These are phyloP conservation scores for Pyrenophora teres DNA, from an alignment of 2,329 filamentous ascomycete species.

Conservation along the genomic window DNA sequence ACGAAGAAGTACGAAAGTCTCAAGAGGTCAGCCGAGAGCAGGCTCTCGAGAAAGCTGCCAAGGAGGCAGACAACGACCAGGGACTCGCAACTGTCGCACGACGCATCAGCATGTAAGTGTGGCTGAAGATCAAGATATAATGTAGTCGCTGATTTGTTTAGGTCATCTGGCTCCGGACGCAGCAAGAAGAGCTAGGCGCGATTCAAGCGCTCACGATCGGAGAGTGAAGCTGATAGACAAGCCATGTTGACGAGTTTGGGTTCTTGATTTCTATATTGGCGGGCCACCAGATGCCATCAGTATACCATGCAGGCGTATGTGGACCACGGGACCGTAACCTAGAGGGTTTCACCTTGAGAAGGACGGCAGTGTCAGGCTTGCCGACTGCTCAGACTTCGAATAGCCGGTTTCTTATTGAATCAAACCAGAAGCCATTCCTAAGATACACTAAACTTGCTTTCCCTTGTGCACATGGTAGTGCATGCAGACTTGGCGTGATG, in stretches of 20 bases:
- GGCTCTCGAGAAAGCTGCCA: conserved; percentile 82
- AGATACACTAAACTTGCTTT: background rate
- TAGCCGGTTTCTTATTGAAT: conserved; percentile 30
- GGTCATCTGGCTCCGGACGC: conserved; percentile 50
- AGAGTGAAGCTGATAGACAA: conserved; percentile 13
- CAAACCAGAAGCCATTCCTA: conserved; percentile 24
- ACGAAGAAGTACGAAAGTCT: conserved; percentile 86
- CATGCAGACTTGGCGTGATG: background rate
- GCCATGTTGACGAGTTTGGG: conserved; percentile 9
- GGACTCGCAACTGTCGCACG: conserved; percentile 84
- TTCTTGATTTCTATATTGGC: conserved; percentile 25
- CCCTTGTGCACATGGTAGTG: background rate
- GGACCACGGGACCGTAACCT: conserved; percentile 30
- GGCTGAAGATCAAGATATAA: background rate
- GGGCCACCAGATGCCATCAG: conserved; percentile 29
- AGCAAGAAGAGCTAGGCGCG: conserved; percentile 39
- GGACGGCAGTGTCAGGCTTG: conserved; percentile 39
- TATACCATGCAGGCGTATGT: conserved; percentile 36
- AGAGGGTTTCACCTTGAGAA: conserved; percentile 35
- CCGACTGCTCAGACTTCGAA: conserved; percentile 15
- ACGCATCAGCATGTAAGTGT: conserved; percentile 90
- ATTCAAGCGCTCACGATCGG: conserved; percentile 23
- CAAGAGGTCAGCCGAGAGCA: conserved; percentile 79
- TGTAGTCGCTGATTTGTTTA: conserved; percentile 27
- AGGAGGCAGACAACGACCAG: conserved; percentile 90